A percentile compares a stretch with the other conserved stretches of the same genome.
These are phyloP conservation scores for Penicillium aurantiogriseum DNA, from an alignment of 2,329 filamentous ascomycete genomes.

Conservation along the genomic window DNA sequence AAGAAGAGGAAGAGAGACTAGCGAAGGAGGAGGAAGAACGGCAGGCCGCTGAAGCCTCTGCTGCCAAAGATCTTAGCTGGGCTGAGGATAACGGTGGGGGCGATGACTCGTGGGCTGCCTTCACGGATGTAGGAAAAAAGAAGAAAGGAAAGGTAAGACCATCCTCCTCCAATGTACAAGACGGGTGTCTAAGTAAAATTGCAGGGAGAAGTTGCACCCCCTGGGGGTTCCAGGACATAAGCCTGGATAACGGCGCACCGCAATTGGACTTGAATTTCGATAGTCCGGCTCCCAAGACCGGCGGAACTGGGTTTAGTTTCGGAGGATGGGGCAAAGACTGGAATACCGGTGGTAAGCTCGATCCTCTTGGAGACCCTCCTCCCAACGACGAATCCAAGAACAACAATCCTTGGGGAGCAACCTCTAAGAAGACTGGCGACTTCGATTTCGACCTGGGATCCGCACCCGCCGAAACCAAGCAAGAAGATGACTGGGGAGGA, in stretches of 20 bases:
- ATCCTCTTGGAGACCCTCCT: constrained; percentile 35
- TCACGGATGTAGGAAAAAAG: constrained; percentile 51
- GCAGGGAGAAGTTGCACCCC: constrained; percentile 35
- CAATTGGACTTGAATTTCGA: constrained; percentile 58
- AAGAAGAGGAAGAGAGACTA: constrained; percentile 31
- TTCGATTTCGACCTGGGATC: constrained; percentile 48
- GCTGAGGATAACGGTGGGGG: constrained; percentile 42
- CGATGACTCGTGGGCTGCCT: constrained; percentile 55
- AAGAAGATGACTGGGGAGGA: constrained; percentile 26
- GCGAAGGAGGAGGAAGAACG: constrained; percentile 29
- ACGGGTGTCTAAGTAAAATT: not conserved
- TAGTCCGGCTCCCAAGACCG: constrained; percentile 43
- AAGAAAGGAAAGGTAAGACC: constrained; percentile 56
- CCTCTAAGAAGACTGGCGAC: constrained; percentile 34
- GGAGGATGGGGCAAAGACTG: constrained; percentile 62
- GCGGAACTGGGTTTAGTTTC: constrained; percentile 46
- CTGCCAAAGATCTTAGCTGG: constrained; percentile 43
- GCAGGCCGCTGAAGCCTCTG: constrained; percentile 33
- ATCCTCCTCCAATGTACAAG: not conserved
- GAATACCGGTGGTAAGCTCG: constrained; percentile 43
- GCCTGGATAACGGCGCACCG: constrained; percentile 60
- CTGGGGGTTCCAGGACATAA: constrained; percentile 68
- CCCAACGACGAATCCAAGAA: constrained; percentile 33
- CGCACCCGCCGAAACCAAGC: constrained; percentile 40
- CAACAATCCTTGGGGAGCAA: constrained; percentile 43